These are phyloP conservation scores for Pleomassaria siparia DNA, from an alignment of 2,329 filamentous ascomycete species.

Conservation along the genomic window DNA sequence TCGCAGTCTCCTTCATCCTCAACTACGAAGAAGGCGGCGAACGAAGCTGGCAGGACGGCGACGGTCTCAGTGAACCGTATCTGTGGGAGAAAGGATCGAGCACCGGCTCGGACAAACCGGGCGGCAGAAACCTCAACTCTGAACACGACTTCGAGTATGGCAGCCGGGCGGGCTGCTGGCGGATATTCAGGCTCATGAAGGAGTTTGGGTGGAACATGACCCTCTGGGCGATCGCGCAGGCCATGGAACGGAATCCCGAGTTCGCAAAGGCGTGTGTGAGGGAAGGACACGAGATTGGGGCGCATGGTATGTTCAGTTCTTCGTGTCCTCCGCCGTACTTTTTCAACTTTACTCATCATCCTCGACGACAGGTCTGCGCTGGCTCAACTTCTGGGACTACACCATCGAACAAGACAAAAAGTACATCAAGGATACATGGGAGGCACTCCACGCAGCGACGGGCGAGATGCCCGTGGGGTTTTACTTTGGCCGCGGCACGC, in stretches of 20 bases:
- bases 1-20: constrained; percentile 32
- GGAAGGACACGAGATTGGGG: constrained; percentile 52
- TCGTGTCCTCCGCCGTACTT: background rate
- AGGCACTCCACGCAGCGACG: constrained; percentile 36
- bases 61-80: constrained; percentile 30
- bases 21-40: constrained; percentile 26
- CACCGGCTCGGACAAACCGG: constrained; percentile 21
- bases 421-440: constrained; percentile 46
- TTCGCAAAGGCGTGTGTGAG: constrained; percentile 50
- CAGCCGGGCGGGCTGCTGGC: constrained; percentile 51
- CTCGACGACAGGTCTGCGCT: constrained; percentile 41
- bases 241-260: constrained; percentile 50
- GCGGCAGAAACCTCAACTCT: constrained; percentile 44
- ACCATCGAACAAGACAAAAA: constrained; percentile 48
- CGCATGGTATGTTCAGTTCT: constrained; percentile 34
- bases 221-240: constrained; percentile 51
- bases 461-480: constrained; percentile 51
- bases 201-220: constrained; percentile 51
- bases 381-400: constrained; percentile 53
- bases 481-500: constrained; percentile 53
- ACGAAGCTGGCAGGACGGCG: constrained; percentile 16
- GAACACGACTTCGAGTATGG: constrained; percentile 55
- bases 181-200: constrained; percentile 51
- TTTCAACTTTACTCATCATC: no score
- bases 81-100: constrained; percentile 40